Evolutionary conservation across 495 filamentous ascomycete genomes (phyloP).

Genomic region (Penicillium ochrochloron): DNA sequence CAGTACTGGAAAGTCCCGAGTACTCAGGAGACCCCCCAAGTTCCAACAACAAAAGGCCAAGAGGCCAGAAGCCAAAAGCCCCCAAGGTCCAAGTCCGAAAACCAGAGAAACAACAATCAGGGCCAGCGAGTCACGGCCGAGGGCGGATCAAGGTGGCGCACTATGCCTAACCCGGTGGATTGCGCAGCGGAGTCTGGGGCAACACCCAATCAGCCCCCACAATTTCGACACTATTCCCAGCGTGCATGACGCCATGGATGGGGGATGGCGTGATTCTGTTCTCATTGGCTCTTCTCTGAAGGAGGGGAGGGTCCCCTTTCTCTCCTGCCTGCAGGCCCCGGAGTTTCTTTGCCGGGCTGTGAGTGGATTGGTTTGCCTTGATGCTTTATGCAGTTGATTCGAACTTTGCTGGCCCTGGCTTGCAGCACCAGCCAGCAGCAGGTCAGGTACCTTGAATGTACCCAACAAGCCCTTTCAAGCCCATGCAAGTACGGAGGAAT

Average conservation of each 20-base stretch:
- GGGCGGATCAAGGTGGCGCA: constrained; percentile 42
- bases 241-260: constrained; percentile 46
- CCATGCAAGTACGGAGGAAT: not conserved
- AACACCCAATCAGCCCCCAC: constrained; percentile 33
- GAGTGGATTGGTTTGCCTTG: constrained; percentile 13
- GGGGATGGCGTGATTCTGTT: constrained; percentile 37
- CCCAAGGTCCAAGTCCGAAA: not conserved
- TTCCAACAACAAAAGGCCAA: not conserved
- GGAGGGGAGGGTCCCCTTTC: not conserved
- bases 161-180: constrained; percentile 35
- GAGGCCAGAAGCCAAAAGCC: not conserved
- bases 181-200: constrained; percentile 37
- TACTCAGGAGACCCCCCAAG: constrained; percentile 12
- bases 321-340: constrained; percentile 29
- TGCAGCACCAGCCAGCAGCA: not conserved
- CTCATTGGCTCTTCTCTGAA: constrained; percentile 28
- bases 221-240: constrained; percentile 40
- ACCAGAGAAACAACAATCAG: not conserved
- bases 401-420: not conserved
- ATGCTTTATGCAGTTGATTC: constrained; percentile 9
- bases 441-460: constrained; percentile 7
- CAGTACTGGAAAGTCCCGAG: constrained; percentile 12
- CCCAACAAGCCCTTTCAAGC: not conserved
- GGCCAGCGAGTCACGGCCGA: constrained; percentile 28
- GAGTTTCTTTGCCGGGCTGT: constrained; percentile 23